Evolutionary conservation across 1,284 basidiomycete species (phyloP).

Genomic region (Macrocystidia cucumis): DNA sequence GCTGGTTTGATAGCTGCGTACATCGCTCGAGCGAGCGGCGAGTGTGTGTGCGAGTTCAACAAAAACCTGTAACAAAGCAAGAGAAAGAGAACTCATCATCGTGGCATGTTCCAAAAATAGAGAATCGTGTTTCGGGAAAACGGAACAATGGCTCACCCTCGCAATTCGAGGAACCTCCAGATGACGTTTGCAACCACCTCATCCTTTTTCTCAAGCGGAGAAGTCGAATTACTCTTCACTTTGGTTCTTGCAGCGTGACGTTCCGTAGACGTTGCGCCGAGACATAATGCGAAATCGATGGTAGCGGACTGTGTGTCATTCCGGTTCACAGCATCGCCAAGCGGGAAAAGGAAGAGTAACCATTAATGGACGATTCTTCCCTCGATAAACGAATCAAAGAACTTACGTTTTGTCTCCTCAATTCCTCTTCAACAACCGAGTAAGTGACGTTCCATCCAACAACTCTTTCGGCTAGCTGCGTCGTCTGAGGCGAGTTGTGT

Average conservation of each 20-base stretch:
- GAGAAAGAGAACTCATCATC: conserved; percentile 9
- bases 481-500: conserved; percentile 75
- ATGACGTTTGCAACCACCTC: conserved; percentile 98
- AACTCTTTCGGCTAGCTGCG: conserved; percentile 83
- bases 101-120: conserved; percentile 11
- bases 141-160: conserved; percentile 54
- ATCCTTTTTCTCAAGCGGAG: conserved; percentile 91
- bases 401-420: conserved; percentile 92
- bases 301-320: conserved; percentile 45
- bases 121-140: conserved; percentile 9
- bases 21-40: conserved; percentile 86
- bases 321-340: conserved; percentile 5
- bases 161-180: conserved; percentile 94
- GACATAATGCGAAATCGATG: conserved; percentile 94
- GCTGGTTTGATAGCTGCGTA: conserved; percentile 71
- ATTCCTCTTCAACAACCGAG: conserved; percentile 85
- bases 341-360: conserved; percentile 7
- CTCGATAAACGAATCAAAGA: conserved; percentile 10
- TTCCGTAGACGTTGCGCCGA: conserved; percentile 83
- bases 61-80: conserved; percentile 62
- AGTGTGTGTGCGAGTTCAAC: conserved; percentile 83
- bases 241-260: conserved; percentile 75
- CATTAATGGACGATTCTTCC: conserved; percentile 15
- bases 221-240: conserved; percentile 35
- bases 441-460: conserved; percentile 91